phyloP scores from a whole-genome alignment of 2,329 filamentous ascomycete species.

The Sporothrix dimorphospora region DNA sequence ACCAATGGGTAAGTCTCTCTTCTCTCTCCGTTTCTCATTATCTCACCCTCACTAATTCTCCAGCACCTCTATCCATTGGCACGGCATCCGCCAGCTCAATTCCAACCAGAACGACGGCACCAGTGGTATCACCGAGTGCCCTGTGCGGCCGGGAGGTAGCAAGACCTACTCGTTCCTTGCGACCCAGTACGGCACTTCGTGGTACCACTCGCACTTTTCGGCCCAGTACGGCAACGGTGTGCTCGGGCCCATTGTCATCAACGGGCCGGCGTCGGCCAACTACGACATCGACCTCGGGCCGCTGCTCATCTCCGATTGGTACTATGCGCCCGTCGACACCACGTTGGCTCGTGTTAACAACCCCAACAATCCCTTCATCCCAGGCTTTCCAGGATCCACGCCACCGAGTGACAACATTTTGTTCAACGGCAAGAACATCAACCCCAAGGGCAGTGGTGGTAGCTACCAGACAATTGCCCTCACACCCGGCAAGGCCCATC shows the following conservation, averaged over 20 bases:
- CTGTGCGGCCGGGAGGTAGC: conserved; percentile 41
- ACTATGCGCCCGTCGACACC: conserved; percentile 47
- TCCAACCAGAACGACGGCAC: conserved; percentile 50
- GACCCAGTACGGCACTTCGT: conserved; percentile 45
- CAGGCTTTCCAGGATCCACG: conserved; percentile 35
- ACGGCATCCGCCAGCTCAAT: conserved; percentile 51
- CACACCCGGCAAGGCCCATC: conserved; percentile 49
- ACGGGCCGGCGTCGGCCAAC: conserved; percentile 44
- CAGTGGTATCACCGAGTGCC: conserved; percentile 50
- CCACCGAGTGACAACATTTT: conserved; percentile 45
- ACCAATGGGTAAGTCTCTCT: conserved; percentile 50
- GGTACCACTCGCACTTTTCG: conserved; percentile 55
- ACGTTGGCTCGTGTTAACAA: conserved; percentile 34
- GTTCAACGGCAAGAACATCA: conserved; percentile 48
- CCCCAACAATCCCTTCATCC: conserved; percentile 34
- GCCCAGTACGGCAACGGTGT: conserved; percentile 55
- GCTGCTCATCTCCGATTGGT: conserved; percentile 58
- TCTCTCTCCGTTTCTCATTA: conserved; percentile 43
- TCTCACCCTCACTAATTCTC: conserved; percentile 46
- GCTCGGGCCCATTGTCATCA: conserved; percentile 52
- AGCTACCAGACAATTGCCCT: conserved; percentile 41
- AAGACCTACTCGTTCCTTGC: conserved; percentile 44
- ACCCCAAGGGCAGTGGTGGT: conserved; percentile 37
- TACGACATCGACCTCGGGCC: conserved; percentile 59
- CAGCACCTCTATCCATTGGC: conserved; percentile 52